Evolutionary conservation across 2,329 filamentous ascomycete species (phyloP).

Genomic region (Amylocarpus encephaloides): DNA sequence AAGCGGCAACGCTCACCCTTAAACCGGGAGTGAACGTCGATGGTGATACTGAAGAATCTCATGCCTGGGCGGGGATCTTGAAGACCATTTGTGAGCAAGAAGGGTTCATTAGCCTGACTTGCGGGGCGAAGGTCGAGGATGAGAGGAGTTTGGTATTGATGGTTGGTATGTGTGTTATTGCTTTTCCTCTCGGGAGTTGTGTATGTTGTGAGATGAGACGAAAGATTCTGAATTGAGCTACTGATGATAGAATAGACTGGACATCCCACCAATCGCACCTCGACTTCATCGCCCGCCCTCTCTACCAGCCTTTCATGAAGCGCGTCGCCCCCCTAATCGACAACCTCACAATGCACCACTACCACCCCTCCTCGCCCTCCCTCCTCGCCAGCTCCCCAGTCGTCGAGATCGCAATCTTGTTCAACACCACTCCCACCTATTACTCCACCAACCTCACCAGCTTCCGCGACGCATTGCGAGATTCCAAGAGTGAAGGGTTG

Average conservation of each 20-base stretch:
- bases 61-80: constrained; percentile 28
- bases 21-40: constrained; percentile 32
- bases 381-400: neutral
- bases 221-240: neutral
- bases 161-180: constrained; percentile 33
- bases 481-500: neutral
- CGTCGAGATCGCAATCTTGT: neutral
- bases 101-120: constrained; percentile 31
- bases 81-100: constrained; percentile 32
- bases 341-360: constrained; percentile 12
- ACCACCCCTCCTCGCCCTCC: constrained; percentile 3
- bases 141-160: constrained; percentile 33
- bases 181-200: neutral
- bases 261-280: constrained; percentile 34
- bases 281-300: constrained; percentile 33
- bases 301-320: constrained; percentile 35
- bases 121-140: constrained; percentile 32
- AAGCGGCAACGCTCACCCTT: constrained; percentile 28
- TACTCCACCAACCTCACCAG: neutral
- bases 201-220: neutral
- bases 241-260: constrained; percentile 35
- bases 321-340: constrained; percentile 8
- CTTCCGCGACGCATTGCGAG: neutral
- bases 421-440: neutral
- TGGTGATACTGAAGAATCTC: constrained; percentile 27